Evolutionary conservation across 768 basidiomycete genomes (phyloP), one percentile per base, ranked within the genome.

Genomic region (Podaxis sp.): DNA sequence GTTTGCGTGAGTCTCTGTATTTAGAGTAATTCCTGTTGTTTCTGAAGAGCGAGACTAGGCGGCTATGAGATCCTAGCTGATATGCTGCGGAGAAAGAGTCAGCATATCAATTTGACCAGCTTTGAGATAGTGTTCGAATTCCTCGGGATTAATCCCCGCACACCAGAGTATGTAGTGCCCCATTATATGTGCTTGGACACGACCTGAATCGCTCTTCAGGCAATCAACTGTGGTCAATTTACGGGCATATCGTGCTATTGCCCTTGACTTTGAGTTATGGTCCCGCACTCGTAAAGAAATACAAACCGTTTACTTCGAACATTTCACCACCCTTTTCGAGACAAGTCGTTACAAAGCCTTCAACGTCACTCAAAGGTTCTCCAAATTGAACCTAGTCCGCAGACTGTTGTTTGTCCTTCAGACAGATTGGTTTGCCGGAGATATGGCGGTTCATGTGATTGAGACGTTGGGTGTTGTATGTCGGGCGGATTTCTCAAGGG

Each of bases 191-290:
- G 9, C 32, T 14, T 18, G 50, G 11, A 61, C 16, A 18, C 38
- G 5, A 16, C 6, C 42, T 44, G 18, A 59, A 63, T 1, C 36
- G 10, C 35, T 37, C 27, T 42, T 5, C 50, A 95, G 93, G 32
- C 80, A 84, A 59, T 95, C 95, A 0, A 92, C 90, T 0, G 80
- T 98, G 32, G 83, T 87, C 53, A 96, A 96, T 67, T 78, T 86
- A 4, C 78, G 89, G 1, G 95, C 91, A 4, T 96, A 97, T 70
- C 81, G 82, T 47, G 82, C 87, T 3, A 82, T 98, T 51, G 92
- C 91, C 0, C 83, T 98, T 0, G 93, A 96, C 66, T 92, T 98
- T 63, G 88, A 93, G 55, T 84, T 97, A 10, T 98, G 95, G 95
- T 85, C 90, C 0, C 80, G 75, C 35, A 86, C 90, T 0, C 78